phyloP scores from a whole-genome alignment of 2,329 filamentous ascomycete genomes.

The Botrytis squamosa region DNA sequence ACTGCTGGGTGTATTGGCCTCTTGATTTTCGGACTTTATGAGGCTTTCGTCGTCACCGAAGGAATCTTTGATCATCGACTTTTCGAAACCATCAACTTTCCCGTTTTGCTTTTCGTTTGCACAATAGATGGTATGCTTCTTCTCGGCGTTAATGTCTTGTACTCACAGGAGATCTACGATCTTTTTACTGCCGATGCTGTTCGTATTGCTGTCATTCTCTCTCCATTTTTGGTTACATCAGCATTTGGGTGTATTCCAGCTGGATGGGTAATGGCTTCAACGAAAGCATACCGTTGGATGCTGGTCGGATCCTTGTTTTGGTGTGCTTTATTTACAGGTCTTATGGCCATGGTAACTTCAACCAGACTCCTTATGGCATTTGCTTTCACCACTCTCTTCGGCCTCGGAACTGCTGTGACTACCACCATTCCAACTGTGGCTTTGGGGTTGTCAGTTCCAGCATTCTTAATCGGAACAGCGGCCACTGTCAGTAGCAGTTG shows the following conservation, averaged over 20 bases:
- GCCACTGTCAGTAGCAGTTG: slow-evolving; percentile 27
- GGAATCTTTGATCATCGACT: slow-evolving; percentile 30
- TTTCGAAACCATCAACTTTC: slow-evolving; percentile 29
- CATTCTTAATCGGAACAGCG: slow-evolving; percentile 28
- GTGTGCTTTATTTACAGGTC: slow-evolving; percentile 28
- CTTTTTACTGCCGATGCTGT: slow-evolving; percentile 27
- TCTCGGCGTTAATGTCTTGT: slow-evolving; percentile 28
- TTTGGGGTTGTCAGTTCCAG: slow-evolving; percentile 26
- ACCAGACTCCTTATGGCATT: slow-evolving; percentile 21
- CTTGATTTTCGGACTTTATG: slow-evolving; percentile 28
- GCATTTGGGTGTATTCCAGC: slow-evolving; percentile 30
- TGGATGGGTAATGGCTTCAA: slow-evolving; percentile 28
- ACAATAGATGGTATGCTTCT: slow-evolving; percentile 30
- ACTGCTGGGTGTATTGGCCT: slow-evolving; percentile 44
- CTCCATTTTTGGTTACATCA: slow-evolving; percentile 26
- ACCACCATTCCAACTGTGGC: slow-evolving; percentile 28
- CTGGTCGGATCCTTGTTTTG: slow-evolving; percentile 24
- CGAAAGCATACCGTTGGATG: slow-evolving; percentile 23
- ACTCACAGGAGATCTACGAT: slow-evolving; percentile 27
- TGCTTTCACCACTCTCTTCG: slow-evolving; percentile 27
- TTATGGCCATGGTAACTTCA: slow-evolving; percentile 26
- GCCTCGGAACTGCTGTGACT: slow-evolving; percentile 27
- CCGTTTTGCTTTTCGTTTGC: slow-evolving; percentile 27
- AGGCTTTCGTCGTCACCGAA: slow-evolving; percentile 28
- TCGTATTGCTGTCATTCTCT: slow-evolving; percentile 26